Percentiles rank a stretch among this genome's conserved stretches.
phyloP scores from a whole-genome alignment of 768 basidiomycete species.

The Russula emetica region DNA sequence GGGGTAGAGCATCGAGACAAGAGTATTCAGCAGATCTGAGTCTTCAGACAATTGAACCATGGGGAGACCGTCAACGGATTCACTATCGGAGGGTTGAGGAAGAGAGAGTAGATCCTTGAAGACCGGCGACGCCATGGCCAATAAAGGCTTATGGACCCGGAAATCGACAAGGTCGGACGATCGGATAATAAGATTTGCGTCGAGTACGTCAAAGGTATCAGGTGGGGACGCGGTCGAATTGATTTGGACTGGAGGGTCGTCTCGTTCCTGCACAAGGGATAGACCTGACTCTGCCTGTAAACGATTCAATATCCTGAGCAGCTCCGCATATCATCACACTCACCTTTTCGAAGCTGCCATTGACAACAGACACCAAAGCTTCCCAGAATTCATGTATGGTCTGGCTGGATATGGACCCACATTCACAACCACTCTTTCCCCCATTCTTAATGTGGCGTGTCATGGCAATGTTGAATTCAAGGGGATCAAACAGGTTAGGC shows the following conservation, averaged over 20 bases:
- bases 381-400: slow-evolving; percentile 9
- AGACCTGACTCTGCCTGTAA: neutral
- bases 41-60: slow-evolving; percentile 11
- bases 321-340: too few species aligned
- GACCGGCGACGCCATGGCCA: slow-evolving; percentile 9
- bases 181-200: neutral
- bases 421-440: too few species aligned
- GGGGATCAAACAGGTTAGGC: too few species aligned
- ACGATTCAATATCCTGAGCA: too few species aligned
- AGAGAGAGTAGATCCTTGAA: slow-evolving; percentile 24
- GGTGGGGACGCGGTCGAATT: neutral
- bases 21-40: slow-evolving; percentile 3
- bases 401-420: neutral
- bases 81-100: neutral
- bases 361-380: neutral
- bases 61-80: neutral
- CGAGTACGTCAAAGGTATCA: neutral
- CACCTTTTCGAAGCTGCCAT: slow-evolving; percentile 1
- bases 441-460: neutral
- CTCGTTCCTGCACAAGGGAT: neutral
- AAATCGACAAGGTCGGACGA: slow-evolving; percentile 13
- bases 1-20: slow-evolving; percentile 18
- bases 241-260: neutral
- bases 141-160: slow-evolving; percentile 12
- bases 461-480: too few species aligned